Percentiles rank a stretch among this genome's conserved stretches.
These are phyloP conservation scores for Colletotrichum noveboracense DNA, from an alignment of 2,329 filamentous ascomycete species.

Conservation along the genomic window DNA sequence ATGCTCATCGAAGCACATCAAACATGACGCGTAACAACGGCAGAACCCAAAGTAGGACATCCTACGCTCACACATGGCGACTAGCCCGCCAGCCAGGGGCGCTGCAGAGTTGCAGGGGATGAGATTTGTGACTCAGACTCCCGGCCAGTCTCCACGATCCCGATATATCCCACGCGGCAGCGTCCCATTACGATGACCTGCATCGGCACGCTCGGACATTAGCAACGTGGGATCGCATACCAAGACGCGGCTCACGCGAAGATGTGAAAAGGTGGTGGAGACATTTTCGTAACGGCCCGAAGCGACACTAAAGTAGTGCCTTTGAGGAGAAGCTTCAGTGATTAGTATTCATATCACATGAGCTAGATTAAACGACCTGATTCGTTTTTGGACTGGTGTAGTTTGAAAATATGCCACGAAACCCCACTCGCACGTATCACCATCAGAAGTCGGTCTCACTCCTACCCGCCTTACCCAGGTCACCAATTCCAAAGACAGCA, in stretches of 20 bases:
- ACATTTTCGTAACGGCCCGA: background rate
- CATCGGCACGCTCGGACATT: background rate
- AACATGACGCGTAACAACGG: background rate
- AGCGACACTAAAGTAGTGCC: background rate
- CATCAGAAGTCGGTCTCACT: background rate
- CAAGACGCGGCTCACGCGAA: background rate
- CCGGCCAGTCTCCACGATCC: background rate
- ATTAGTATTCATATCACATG: background rate
- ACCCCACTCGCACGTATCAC: background rate
- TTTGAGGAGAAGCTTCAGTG: background rate
- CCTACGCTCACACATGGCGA: background rate
- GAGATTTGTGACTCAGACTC: background rate
- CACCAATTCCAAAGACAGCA: fast-evolving
- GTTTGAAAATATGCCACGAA: fast-evolving
- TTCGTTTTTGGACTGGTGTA: fast-evolving
- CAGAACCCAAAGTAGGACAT: fast-evolving
- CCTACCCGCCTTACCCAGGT: background rate
- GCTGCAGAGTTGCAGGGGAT: background rate
- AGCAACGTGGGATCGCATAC: background rate
- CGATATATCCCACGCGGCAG: background rate
- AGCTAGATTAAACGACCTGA: background rate
- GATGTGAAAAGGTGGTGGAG: background rate
- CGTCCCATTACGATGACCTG: background rate
- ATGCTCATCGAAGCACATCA: background rate
- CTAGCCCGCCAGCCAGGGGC: background rate